These are phyloP conservation scores for Phytophthora meadii DNA, from an alignment of 352 stramenopile species.

Conservation along the genomic window DNA sequence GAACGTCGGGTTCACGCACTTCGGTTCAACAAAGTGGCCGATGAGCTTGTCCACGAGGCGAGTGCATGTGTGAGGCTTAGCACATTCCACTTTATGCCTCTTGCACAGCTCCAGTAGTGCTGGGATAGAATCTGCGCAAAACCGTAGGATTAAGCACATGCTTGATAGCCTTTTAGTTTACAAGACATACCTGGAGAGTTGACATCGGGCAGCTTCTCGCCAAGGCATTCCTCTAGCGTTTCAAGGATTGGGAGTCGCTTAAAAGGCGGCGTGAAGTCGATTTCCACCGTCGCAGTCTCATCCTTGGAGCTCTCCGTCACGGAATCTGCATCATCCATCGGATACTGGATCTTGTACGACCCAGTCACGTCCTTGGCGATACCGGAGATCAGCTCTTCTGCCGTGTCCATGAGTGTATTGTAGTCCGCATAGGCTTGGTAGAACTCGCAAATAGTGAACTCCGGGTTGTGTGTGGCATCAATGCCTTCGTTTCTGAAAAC, in stretches of 20 bases:
- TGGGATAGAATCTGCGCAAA: conserved; percentile 55
- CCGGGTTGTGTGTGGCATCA: conserved; percentile 98
- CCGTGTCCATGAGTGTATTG: conserved; percentile 98
- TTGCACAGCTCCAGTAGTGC: conserved; percentile 88
- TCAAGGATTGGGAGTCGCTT: conserved; percentile 97
- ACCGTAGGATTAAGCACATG: conserved; percentile 1
- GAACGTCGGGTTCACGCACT: conserved; percentile 96
- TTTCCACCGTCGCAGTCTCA: conserved; percentile 72
- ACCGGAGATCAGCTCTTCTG: conserved; percentile 97
- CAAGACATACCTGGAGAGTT: conserved; percentile 56
- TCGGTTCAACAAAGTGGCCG: conserved; percentile 96
- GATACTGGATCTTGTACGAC: conserved; percentile 96
- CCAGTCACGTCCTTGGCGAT: conserved; percentile 98
- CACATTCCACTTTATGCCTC: conserved; percentile 91
- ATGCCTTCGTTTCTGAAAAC: conserved; percentile 99
- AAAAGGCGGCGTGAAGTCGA: conserved; percentile 99
- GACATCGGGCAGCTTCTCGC: conserved; percentile 71
- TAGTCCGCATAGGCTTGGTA: conserved; percentile 99
- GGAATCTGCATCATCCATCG: conserved; percentile 66
- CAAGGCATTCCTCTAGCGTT: conserved; percentile 93
- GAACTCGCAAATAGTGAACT: conserved; percentile 99
- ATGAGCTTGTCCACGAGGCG: conserved; percentile 98
- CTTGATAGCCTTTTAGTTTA: neutral
- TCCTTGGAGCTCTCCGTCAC: conserved; percentile 17
- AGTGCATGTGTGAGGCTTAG: conserved; percentile 93